Evolutionary conservation across 768 basidiomycete species (phyloP), one percentile per base, ranked within the genome.

Genomic region (Podaxis sp.): DNA sequence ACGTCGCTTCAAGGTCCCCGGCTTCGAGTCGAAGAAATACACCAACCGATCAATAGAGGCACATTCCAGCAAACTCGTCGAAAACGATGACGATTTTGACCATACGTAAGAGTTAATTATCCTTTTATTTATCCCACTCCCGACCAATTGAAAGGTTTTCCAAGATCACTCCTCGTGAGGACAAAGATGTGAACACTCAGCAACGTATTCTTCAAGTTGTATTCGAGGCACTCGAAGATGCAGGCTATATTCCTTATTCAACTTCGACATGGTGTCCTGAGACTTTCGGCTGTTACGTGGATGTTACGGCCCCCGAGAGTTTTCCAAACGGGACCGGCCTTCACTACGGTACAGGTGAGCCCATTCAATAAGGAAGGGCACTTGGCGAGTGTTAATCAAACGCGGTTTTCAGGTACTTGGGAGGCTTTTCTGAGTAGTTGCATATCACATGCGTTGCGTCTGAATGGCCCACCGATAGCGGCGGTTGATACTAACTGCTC

Each of bases 401-500:
- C 36, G 2, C 47, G 48, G 5, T 10, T 44, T 55, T 62, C 37
- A 88, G 89, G 89, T n/a, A 91, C 85, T 0, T 66, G 89, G 52
- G 77, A 74, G 42, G 81, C 88, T 28, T 90, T 90, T 69, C 71
- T 89, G 50, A 87, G 86, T 60, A 89, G 90, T 9, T 84, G 88
- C 21, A 77, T 91, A 54, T 88, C 89, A 0, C 85, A 89, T 63
- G 83, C 82, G 3, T 83, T 90, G 77, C 76, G 82, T 59, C 76
- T 89, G 50, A 76, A 85, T 38, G 90, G 90, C 0, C 89, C 89
- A 1, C 90, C 89, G 0, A 74, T 88, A 16, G 87, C 88, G 16
- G 87, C 88, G 0, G 72, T 89, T 37, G 87, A 91, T 62, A 91
- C 89, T 0, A 87, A 89, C 0, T 91, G 90, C 68, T 91, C 89